Base-by-base conservation (phyloP, 2,329 filamentous ascomycete genomes). In the Colletotrichum trifolii region DNA sequence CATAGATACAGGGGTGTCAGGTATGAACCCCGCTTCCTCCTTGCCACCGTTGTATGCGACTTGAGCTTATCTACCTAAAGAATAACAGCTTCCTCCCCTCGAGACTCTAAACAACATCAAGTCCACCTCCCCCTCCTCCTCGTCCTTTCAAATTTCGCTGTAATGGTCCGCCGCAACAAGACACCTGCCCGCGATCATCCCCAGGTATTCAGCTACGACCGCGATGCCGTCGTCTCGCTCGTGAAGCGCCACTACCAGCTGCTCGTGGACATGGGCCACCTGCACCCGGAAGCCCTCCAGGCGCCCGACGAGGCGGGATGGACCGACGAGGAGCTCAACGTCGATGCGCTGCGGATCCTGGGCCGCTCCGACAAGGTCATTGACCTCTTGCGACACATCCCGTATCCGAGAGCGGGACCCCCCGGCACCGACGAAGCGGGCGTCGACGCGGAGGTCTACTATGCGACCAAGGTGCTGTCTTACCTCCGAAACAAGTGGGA, bases 351-450 rank as follows among this genome's bases (percentile, higher is more conserved):
- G 4, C 56, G 46, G 45, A 34, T n/a, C 6, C 56, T 64, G 38
- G 50, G 50, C 1, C 61, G 61, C 15, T 50, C 43, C 6, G 61
- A 64, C 1, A 45, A 13, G 49, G 61, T 60, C 15, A 60, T 60
- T n/a, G 61, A 64, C 45, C 49, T 64, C 8, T 13, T 60, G n/a
- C 56, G 56, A 43, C 56, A 60, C 25, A 17, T 64, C 13, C 61
- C 61, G 38, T 60, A 64, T 36, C 56, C 55, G 12, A 10, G 45
- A 17, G 42, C 55, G 10, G 47, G 46, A 9, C 17, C 53, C 13
- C 50, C 58, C 36, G n/a, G 50, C 10, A 55, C 15, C 8, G 58
- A 43, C 43, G 58, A 25, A 2, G 58, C 35, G 25, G 35, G 11
- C 43, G 25, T 48, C 43, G 58, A 60, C 25, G 50, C 50, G 12